Conservation (phyloP, 257 asterid species). For the Forsythia suspensa region DNA sequence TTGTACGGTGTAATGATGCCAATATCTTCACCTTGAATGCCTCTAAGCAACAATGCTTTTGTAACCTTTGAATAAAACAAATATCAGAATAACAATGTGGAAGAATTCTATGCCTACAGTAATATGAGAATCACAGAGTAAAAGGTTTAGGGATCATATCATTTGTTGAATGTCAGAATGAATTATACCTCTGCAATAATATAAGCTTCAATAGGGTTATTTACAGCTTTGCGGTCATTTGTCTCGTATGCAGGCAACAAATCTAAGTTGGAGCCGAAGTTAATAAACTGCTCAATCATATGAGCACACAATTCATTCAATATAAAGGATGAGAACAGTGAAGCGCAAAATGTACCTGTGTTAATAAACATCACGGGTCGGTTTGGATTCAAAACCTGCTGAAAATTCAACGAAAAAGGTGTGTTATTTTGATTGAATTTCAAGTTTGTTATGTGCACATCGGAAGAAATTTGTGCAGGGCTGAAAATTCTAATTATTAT, state of each 20-base stretch:
- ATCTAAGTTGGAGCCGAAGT: conserved; percentile 42
- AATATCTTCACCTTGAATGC: conserved; percentile 68
- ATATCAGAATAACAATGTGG: conserved; percentile 6
- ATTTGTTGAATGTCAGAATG: neutral
- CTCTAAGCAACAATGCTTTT: conserved; percentile 52
- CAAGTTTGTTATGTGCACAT: neutral
- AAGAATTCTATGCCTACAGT: neutral
- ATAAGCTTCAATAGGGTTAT: conserved; percentile 79
- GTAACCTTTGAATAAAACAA: conserved; percentile 42
- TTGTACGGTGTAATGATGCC: conserved; percentile 96
- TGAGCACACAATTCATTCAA: conserved; percentile 12
- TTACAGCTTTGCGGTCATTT: conserved; percentile 59
- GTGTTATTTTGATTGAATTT: conserved; percentile 9
- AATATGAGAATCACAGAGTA: neutral
- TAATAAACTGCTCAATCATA: conserved; percentile 15
- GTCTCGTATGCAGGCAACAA: conserved; percentile 74
- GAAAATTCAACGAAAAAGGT: conserved; percentile 18
- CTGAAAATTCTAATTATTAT: neutral
- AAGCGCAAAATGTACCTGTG: conserved; percentile 59
- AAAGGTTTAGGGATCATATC: neutral
- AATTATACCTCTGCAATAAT: conserved; percentile 68
- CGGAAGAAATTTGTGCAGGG: neutral
- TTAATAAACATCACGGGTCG: conserved; percentile 79
- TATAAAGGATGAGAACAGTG: conserved; percentile 10
- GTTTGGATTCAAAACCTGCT: conserved; percentile 76